phyloP scores from a whole-genome alignment of 768 basidiomycete genomes.

The Suillus decipiens region DNA sequence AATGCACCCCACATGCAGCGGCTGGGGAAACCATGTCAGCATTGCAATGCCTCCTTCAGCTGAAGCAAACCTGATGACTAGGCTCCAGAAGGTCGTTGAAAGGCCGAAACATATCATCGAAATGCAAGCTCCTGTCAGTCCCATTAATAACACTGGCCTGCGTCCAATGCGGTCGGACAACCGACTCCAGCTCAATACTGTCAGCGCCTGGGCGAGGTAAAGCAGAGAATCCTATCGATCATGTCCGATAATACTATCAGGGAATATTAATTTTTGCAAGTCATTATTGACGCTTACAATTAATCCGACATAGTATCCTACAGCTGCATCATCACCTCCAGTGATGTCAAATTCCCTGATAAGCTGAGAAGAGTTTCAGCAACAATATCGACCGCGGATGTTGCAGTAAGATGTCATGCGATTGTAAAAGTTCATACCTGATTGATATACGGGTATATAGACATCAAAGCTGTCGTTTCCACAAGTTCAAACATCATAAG shows the following conservation, averaged over 20 bases:
- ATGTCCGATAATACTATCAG: conserved; percentile 6
- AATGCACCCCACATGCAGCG: conserved; percentile 62
- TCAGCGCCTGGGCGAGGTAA: conserved; percentile 56
- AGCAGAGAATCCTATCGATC: conserved; percentile 59
- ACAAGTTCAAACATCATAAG: neutral
- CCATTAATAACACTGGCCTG: conserved; percentile 59
- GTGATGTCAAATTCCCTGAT: conserved; percentile 64
- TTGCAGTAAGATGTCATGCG: neutral
- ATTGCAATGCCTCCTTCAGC: neutral
- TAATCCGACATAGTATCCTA: conserved; percentile 71
- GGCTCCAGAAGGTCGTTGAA: conserved; percentile 52
- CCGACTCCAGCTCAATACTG: conserved; percentile 65
- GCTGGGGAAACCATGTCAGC: conserved; percentile 20
- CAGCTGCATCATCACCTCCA: conserved; percentile 61
- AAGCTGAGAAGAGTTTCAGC: conserved; percentile 39
- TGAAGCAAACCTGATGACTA: conserved; percentile 53
- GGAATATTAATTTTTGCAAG: neutral
- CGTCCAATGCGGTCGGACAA: conserved; percentile 60
- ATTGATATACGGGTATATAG: conserved; percentile 2
- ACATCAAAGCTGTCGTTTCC: neutral
- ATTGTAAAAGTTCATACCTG: neutral
- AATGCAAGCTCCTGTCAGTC: conserved; percentile 49
- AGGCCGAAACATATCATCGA: conserved; percentile 66
- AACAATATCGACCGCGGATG: neutral
- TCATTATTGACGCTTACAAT: conserved; percentile 39